Evolutionary conservation across 202 grass and related monocot species (phyloP).

Genomic region (Bolboschoenoplectus hybrid): DNA sequence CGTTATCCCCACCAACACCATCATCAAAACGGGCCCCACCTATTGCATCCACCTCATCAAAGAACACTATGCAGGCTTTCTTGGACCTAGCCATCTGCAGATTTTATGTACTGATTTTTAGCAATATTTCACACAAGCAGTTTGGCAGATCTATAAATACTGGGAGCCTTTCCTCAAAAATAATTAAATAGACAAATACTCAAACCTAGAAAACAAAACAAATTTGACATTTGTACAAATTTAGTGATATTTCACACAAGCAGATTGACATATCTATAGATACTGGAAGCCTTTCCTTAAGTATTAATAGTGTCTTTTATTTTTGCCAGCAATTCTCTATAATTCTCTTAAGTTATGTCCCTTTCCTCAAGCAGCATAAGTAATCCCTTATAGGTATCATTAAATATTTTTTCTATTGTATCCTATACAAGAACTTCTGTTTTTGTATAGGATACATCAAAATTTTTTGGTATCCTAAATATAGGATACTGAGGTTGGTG

Average conservation of each 20-base stretch:
- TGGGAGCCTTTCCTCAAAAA: no score
- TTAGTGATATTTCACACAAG: no score
- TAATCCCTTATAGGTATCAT: no score
- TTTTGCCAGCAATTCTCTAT: not conserved
- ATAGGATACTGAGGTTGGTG: no score
- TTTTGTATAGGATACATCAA: no score
- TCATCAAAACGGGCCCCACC: conserved; percentile 99
- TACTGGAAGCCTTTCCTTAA: not conserved
- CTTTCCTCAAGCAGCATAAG: not conserved
- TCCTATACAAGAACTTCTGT: no score
- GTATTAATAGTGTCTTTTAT: not conserved
- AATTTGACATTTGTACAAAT: no score
- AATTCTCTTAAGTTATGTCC: not conserved
- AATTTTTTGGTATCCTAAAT: no score
- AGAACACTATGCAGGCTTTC: conserved; percentile 97
- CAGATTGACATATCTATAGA: not conserved
- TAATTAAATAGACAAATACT: no score
- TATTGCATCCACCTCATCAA: conserved; percentile 97
- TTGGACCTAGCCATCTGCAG: conserved; percentile 90
- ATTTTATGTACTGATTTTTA: not conserved
- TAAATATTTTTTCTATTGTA: no score
- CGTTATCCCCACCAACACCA: conserved; percentile 91
- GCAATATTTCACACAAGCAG: not conserved
- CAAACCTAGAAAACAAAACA: no score
- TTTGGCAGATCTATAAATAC: not conserved